Evolutionary conservation across 306 rosid species (phyloP).

Genomic region (Morella rubra): DNA sequence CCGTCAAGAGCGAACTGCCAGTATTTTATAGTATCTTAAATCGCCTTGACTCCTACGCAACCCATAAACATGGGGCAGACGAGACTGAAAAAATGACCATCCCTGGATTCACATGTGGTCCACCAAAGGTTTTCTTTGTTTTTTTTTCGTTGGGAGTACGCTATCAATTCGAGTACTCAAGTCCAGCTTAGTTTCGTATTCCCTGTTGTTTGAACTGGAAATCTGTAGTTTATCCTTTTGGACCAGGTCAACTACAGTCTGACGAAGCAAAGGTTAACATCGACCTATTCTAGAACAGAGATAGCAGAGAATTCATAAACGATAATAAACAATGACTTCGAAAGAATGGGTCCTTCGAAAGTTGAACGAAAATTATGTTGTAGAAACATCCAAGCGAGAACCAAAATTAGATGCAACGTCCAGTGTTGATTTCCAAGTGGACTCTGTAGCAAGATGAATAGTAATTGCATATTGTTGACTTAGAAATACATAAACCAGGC

Average conservation of each 20-base stretch:
- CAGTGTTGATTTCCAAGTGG: neutral
- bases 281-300: too few relatives aligned
- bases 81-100: too few relatives aligned
- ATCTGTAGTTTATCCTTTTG: neutral
- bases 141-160: too few relatives aligned
- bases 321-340: too few relatives aligned
- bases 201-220: neutral
- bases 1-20: conserved; percentile 8
- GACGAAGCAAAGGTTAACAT: neutral
- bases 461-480: neutral
- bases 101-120: neutral
- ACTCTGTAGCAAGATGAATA: neutral
- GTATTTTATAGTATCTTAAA: neutral
- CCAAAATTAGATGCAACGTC: neutral
- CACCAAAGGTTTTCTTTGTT: neutral
- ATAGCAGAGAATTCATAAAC: too few relatives aligned
- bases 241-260: neutral
- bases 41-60: neutral
- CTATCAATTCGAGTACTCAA: neutral
- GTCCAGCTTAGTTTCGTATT: neutral
- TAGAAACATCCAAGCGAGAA: neutral
- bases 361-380: neutral
- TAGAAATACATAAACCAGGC: neutral
- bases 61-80: too few relatives aligned
- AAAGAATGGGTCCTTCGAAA: neutral